Percentiles rank a stretch among this genome's conserved stretches.
phyloP scores from a whole-genome alignment of 2,329 filamentous ascomycete species.

The Microdochium bolleyi region DNA sequence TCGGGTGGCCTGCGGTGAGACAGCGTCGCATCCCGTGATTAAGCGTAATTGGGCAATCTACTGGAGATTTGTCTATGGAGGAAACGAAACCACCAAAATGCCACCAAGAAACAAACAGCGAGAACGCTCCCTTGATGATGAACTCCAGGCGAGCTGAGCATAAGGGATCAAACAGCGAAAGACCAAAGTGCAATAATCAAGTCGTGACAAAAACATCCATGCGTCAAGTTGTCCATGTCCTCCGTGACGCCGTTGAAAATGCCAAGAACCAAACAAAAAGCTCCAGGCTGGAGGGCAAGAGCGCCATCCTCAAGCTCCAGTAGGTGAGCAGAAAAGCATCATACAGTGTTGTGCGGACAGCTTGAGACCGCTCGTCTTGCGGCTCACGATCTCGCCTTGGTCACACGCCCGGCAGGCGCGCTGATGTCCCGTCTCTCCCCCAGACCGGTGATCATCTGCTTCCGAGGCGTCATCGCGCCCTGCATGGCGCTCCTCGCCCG shows the following conservation, averaged over 20 bases:
- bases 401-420: neutral
- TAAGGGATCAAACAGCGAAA: neutral
- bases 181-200: neutral
- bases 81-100: too few species aligned
- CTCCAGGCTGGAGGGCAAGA: neutral
- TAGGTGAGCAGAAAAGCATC: neutral
- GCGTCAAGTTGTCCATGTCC: neutral
- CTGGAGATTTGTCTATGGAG: too few species aligned
- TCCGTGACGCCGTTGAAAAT: neutral
- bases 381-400: neutral
- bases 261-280: neutral
- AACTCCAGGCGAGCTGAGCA: neutral
- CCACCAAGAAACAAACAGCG: neutral
- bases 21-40: too few species aligned
- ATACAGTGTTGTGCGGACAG: neutral
- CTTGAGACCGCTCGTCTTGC: neutral
- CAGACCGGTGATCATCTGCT: constrained; percentile 45
- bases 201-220: neutral
- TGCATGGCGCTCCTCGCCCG: constrained; percentile 62
- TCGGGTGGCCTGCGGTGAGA: too few species aligned
- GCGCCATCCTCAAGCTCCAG: neutral
- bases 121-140: neutral
- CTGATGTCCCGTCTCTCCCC: constrained; percentile 11
- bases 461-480: constrained; percentile 52
- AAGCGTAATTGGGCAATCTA: too few species aligned